Percentiles rank a stretch among this genome's conserved stretches.
phyloP scores from a whole-genome alignment of 2,329 filamentous ascomycete species.

The Cladosporium sphaerospermum region DNA sequence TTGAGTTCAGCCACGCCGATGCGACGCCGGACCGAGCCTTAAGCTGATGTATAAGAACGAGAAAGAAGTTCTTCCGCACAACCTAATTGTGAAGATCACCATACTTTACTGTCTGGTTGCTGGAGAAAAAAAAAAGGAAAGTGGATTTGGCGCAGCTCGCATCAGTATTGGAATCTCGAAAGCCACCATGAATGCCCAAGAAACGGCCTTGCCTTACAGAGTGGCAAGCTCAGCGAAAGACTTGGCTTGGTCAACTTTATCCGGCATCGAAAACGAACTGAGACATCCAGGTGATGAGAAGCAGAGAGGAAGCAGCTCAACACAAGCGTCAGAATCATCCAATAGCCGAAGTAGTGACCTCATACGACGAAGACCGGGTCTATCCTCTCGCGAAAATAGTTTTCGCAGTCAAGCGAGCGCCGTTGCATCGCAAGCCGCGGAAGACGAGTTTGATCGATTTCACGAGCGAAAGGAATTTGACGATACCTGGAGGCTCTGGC shows the following conservation, averaged over 20 bases:
- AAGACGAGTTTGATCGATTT: conserved; percentile 1
- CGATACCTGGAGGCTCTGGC: neutral
- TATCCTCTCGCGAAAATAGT: neutral
- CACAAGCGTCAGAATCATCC: neutral
- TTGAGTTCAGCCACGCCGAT: too few species aligned
- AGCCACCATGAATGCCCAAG: neutral
- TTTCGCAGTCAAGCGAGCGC: neutral
- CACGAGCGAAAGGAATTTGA: neutral
- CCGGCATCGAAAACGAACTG: neutral
- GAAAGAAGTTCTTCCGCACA: neutral
- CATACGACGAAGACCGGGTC: neutral
- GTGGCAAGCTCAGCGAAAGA: neutral
- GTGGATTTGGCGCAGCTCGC: too few species aligned
- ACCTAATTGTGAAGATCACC: too few species aligned
- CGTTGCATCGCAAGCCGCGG: neutral
- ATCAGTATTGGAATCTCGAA: too few species aligned
- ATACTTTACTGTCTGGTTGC: too few species aligned
- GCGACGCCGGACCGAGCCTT: too few species aligned
- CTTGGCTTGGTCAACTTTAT: neutral
- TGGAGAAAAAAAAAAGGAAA: too few species aligned
- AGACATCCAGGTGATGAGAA: neutral
- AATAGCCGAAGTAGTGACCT: neutral
- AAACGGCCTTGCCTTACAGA: conserved; percentile 1
- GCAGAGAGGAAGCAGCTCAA: neutral
- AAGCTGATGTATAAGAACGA: too few species aligned